Base-by-base conservation (phyloP, 306 rosid species). In the Gleditsia sinensis region DNA sequence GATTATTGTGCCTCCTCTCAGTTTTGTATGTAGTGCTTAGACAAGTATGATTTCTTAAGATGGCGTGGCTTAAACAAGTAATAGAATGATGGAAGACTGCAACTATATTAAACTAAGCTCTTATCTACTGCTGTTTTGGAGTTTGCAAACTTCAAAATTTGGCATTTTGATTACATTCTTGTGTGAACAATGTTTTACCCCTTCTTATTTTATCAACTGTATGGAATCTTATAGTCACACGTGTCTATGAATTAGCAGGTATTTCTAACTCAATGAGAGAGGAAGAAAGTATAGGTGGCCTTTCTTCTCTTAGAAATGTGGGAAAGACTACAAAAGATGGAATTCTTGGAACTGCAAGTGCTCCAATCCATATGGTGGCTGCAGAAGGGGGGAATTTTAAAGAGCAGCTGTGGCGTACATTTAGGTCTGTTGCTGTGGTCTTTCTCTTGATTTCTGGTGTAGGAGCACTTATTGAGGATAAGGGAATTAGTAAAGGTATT, bases 381-480 rank as follows among this genome's bases (percentile, higher is more conserved):
- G 75, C 85, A 46, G 86, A 88, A 75, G 88, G 86, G 76, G 90
- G 85, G 25, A 89, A 84, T 60, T 88, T 91, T 54, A 89, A 91
- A 79, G 94, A 85, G 82, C 94, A 84, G 84, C 75, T 91, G 60
- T 86, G 97, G 94, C 87, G 88, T 11, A 85, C 94, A 12, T 62
- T 94, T 73, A 88, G 94, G 61, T 77, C 89, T 21, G 67, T 89
- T 66, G 85, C 85, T 42, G 80, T 88, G 32, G 88, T 78, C 60
- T 86, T 89, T 86, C 87, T 94, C 74, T 39, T 81, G 77, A 86
- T 91, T 56, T 85, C 91, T 80, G 97, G 94, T 68, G 83, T 82
- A 17, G 97, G 92, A 72, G 94, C 94, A 45, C 86, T 88, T 43
- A 76, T 89, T 74, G 98, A 86, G 81, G 94, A 88, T 81, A 88